phyloP scores from a whole-genome alignment of 169 alveolate species.

The Plasmodium falciparum region DNA sequence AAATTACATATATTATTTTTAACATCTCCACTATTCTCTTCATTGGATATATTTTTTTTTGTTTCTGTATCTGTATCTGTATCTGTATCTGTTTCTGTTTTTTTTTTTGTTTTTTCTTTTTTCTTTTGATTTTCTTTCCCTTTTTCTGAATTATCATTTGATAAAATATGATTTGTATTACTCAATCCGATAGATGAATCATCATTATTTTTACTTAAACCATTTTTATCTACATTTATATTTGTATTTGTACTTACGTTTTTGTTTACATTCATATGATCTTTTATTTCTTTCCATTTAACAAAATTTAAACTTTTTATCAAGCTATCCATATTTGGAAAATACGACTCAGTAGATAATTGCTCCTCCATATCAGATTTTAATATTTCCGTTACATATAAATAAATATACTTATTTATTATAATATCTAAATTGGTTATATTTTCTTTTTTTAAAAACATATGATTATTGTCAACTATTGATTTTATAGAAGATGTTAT shows the following conservation, averaged over 20 bases:
- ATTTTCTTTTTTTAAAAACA: slow-evolving; percentile 25
- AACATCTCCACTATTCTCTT: neutral
- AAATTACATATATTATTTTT: slow-evolving; percentile 15
- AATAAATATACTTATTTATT: slow-evolving; percentile 34
- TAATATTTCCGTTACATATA: slow-evolving; percentile 21
- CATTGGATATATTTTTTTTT: neutral
- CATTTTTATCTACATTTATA: neutral
- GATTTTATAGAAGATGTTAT: neutral
- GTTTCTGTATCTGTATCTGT: too few species aligned
- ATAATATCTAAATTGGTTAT: slow-evolving; percentile 47
- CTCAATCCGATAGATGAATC: too few species aligned
- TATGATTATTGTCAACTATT: slow-evolving; percentile 16
- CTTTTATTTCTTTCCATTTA: neutral
- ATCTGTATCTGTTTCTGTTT: neutral
- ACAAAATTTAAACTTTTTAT: slow-evolving; percentile 17
- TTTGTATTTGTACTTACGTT: neutral
- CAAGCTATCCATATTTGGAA: slow-evolving; percentile 21
- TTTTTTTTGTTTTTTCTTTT: neutral
- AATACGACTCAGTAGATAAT: neutral
- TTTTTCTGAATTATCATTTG: neutral
- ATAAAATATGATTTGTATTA: too few species aligned
- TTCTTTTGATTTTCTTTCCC: neutral
- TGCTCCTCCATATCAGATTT: neutral
- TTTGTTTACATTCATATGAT: neutral
- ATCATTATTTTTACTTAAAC: neutral